Percentiles rank a stretch among this genome's conserved stretches.
phyloP scores from a whole-genome alignment of 164 flowering plant genomes.

The Stephania yunnanensis region DNA sequence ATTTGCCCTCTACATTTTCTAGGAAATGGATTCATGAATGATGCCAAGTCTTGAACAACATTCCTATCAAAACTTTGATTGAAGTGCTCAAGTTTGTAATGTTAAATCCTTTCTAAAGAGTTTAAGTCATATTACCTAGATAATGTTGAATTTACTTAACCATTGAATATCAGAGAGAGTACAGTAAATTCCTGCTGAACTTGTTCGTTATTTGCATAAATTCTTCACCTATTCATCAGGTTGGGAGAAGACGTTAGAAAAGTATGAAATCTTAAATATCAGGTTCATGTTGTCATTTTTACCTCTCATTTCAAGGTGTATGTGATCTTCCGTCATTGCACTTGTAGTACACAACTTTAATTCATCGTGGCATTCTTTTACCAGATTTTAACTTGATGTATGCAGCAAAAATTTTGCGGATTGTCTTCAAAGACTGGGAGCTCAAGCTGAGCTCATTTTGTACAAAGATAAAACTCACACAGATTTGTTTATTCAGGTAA shows the following conservation, averaged over 20 bases:
- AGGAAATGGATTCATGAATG: neutral
- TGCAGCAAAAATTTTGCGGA: conserved; percentile 69
- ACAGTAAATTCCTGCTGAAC: neutral
- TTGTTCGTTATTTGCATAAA: neutral
- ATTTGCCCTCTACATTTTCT: neutral
- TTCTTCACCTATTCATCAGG: neutral
- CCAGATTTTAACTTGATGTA: conserved; percentile 1
- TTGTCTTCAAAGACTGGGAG: conserved; percentile 58
- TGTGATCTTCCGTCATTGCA: neutral
- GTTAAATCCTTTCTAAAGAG: neutral
- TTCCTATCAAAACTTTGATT: neutral
- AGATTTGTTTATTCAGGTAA: conserved; percentile 89
- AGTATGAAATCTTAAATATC: neutral
- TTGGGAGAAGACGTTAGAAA: neutral
- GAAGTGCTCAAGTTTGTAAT: neutral
- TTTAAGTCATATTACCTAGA: neutral
- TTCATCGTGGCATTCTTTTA: neutral
- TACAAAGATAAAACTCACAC: conserved; percentile 91
- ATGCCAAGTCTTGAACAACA: neutral
- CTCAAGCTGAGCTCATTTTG: conserved; percentile 53
- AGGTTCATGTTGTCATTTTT: neutral
- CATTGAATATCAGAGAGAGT: neutral
- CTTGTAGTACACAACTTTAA: neutral
- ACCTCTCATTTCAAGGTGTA: neutral
- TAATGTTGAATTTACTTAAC: neutral